These are phyloP conservation scores for Hyaloscypha variabilis DNA, from an alignment of 495 filamentous ascomycete species.

Conservation along the genomic window DNA sequence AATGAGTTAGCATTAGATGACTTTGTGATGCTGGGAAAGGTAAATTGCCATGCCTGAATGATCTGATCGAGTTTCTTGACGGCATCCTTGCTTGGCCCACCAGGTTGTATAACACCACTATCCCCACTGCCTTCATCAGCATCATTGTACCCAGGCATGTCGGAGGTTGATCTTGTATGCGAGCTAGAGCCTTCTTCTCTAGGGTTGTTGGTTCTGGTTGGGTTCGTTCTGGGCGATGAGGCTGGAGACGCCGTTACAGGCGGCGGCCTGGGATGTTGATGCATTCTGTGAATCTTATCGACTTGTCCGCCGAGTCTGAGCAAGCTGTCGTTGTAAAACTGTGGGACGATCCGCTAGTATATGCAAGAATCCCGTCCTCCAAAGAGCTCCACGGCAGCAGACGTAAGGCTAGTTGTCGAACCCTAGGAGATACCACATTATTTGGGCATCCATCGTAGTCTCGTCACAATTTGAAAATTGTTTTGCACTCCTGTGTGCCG, in stretches of 20 bases:
- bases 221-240: slow-evolving; percentile 65
- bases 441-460: slow-evolving; percentile 33
- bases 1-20: not conserved
- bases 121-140: slow-evolving; percentile 33
- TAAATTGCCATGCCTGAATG: slow-evolving; percentile 64
- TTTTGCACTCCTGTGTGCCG: slow-evolving; percentile 15
- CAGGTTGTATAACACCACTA: slow-evolving; percentile 47
- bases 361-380: slow-evolving; percentile 19
- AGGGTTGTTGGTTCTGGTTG: slow-evolving; percentile 69
- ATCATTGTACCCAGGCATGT: slow-evolving; percentile 31
- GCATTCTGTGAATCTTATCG: slow-evolving; percentile 54
- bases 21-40: not conserved
- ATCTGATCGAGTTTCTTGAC: slow-evolving; percentile 85
- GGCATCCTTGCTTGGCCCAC: slow-evolving; percentile 58
- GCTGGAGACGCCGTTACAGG: slow-evolving; percentile 66
- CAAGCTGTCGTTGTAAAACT: slow-evolving; percentile 12
- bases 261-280: slow-evolving; percentile 80
- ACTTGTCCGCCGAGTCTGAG: slow-evolving; percentile 10
- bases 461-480: slow-evolving; percentile 6
- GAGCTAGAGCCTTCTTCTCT: slow-evolving; percentile 53
- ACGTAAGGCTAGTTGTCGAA: slow-evolving; percentile 28
- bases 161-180: slow-evolving; percentile 26
- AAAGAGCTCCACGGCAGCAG: slow-evolving; percentile 18
- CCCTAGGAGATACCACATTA: slow-evolving; percentile 29
- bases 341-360: slow-evolving; percentile 9